These are phyloP conservation scores for Abrus precatorius DNA, from an alignment of 306 rosid genomes.

Conservation along the genomic window DNA sequence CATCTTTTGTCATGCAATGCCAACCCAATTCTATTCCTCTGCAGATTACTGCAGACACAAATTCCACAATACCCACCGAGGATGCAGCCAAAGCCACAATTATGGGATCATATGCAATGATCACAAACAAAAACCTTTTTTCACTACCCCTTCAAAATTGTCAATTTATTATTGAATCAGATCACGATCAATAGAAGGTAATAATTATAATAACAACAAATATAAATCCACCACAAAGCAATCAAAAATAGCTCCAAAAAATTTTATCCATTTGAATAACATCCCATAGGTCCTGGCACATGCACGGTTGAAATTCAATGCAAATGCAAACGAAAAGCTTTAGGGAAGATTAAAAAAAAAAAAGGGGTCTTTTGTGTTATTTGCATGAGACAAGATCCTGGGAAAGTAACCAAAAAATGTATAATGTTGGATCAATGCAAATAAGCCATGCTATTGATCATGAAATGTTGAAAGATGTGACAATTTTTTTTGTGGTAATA, in stretches of 20 bases:
- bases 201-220: neutral
- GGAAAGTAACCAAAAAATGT: slow-evolving; percentile 47
- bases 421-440: slow-evolving; percentile 37
- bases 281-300: neutral
- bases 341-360: slow-evolving; percentile 7
- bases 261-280: slow-evolving; percentile 42
- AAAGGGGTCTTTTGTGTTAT: neutral
- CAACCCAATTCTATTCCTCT: slow-evolving; percentile 45
- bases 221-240: slow-evolving; percentile 31
- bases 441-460: slow-evolving; percentile 44
- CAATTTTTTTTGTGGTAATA: slow-evolving; percentile 26
- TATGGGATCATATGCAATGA: slow-evolving; percentile 25
- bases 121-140: slow-evolving; percentile 23
- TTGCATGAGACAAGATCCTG: slow-evolving; percentile 66
- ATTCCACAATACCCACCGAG: too few species aligned
- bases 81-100: neutral
- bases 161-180: slow-evolving; percentile 47
- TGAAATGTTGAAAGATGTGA: slow-evolving; percentile 22
- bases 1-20: slow-evolving; percentile 32
- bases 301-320: slow-evolving; percentile 25
- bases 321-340: slow-evolving; percentile 43
- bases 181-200: slow-evolving; percentile 8
- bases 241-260: slow-evolving; percentile 25
- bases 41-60: neutral
- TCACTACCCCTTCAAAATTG: slow-evolving; percentile 3